These are phyloP conservation scores for Calocybe gangraenosa DNA, from an alignment of 768 basidiomycete genomes.

Conservation along the genomic window DNA sequence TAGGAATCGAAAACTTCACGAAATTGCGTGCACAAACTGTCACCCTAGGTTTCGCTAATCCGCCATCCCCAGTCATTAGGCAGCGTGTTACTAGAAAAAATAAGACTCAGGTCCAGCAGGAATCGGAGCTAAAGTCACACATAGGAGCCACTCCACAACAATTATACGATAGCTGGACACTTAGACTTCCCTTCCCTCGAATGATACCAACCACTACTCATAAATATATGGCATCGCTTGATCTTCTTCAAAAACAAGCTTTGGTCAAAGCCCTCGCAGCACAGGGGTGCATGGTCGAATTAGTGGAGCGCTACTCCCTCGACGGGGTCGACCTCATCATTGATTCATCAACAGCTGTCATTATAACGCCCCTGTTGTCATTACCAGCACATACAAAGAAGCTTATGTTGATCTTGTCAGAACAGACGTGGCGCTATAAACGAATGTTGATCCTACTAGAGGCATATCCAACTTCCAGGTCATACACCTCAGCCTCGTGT, in stretches of 20 bases:
- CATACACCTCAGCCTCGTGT: constrained; percentile 23
- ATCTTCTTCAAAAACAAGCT: constrained; percentile 63
- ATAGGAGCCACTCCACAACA: constrained; percentile 29
- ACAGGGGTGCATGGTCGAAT: constrained; percentile 40
- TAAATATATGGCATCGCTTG: constrained; percentile 66
- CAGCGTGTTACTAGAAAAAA: neutral
- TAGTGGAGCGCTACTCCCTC: constrained; percentile 63
- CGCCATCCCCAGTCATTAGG: constrained; percentile 1
- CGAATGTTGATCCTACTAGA: constrained; percentile 61
- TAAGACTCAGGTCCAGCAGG: neutral
- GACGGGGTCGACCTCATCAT: constrained; percentile 63
- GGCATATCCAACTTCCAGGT: constrained; percentile 50
- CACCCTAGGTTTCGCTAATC: constrained; percentile 3
- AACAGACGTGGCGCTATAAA: constrained; percentile 61
- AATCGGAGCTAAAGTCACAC: neutral
- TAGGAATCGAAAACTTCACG: constrained; percentile 34
- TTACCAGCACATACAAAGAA: constrained; percentile 39
- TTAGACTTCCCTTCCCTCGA: constrained; percentile 34
- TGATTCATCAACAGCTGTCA: constrained; percentile 49
- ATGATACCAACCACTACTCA: constrained; percentile 35
- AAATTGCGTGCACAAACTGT: constrained; percentile 36
- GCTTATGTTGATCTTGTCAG: constrained; percentile 39
- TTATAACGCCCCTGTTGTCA: constrained; percentile 32
- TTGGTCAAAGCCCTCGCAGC: constrained; percentile 50
- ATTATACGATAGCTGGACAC: constrained; percentile 40